A percentile compares a stretch with the other conserved stretches of the same genome.
These are phyloP conservation scores for Jacaranda mimosifolia DNA, from an alignment of 257 asterid genomes.

Conservation along the genomic window DNA sequence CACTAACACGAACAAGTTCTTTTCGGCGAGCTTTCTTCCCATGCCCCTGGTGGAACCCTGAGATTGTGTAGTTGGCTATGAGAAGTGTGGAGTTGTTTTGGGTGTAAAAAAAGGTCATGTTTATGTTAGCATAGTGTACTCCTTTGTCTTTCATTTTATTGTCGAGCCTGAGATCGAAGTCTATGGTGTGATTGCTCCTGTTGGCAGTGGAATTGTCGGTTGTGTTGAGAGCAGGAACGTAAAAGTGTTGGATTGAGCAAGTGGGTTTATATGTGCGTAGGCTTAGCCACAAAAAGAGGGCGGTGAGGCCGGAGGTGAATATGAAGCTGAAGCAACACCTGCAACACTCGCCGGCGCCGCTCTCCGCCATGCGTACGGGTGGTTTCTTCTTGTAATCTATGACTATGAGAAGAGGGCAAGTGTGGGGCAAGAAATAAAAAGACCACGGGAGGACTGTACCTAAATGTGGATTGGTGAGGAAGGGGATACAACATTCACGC, in stretches of 20 bases:
- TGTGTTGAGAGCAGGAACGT: constrained; percentile 55
- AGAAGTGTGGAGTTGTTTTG: constrained; percentile 8
- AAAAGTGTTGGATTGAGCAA: constrained; percentile 51
- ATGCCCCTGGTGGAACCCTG: constrained; percentile 64
- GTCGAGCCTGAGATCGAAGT: constrained; percentile 53
- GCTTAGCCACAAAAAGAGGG: constrained; percentile 72
- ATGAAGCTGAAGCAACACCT: constrained; percentile 56
- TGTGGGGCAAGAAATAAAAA: background rate
- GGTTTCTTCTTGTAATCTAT: background rate
- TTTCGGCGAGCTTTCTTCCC: constrained; percentile 43
- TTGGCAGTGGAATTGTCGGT: constrained; percentile 33
- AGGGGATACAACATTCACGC: too few relatives aligned
- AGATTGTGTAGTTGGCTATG: constrained; percentile 46
- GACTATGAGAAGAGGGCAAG: background rate
- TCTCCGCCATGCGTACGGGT: constrained; percentile 22
- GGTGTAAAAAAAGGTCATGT: constrained; percentile 47
- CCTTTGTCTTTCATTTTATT: constrained; percentile 68
- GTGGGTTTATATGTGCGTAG: constrained; percentile 61
- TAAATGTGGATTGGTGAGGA: background rate
- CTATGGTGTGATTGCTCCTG: constrained; percentile 47
- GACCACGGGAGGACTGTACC: background rate
- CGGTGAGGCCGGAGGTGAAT: constrained; percentile 65
- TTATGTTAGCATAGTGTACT: constrained; percentile 47
- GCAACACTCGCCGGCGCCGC: constrained; percentile 42
- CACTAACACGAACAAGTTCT: constrained; percentile 34